Evolutionary conservation across 305 asterid genomes (phyloP), one percentile per base, ranked within the genome.

Genomic region (Lippia alba): DNA sequence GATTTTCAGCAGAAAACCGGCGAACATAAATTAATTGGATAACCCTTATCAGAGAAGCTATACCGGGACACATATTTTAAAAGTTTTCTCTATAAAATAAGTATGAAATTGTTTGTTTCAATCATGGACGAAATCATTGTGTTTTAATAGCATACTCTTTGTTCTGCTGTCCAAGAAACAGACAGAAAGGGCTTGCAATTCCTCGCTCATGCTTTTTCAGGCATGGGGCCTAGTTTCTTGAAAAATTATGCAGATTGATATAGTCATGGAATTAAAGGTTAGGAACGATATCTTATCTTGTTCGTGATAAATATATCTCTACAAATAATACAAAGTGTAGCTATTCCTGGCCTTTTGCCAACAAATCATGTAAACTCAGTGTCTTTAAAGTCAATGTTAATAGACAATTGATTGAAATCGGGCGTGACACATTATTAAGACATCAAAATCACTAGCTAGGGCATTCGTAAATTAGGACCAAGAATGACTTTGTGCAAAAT

Each of bases 141-240:
- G 74, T 56, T 67, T 76, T 65, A 64, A 72, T 69, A 72, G 45
- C 40, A 50, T 48, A 49, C 11, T 32, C 75, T 72, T 64, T 69
- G 79, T 72, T 80, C 53, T 76, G 79, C 79, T 80, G 84, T 66
- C 80, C 67, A 66, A 80, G 65, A 72, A 79, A 79, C 78, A 45
- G 84, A 79, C 84, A 72, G 56, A 76, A 76, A 75, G 71, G 34
- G 54, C 54, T 72, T 77, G 60, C 36, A 34, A 67, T 68, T 67
- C 1, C 32, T 34, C 12, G 32, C 1, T 30, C 55, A 9, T 33
- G 65, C 58, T 64, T 69, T 58, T 49, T 4, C 8, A 12, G 16
- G 46, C 15, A 69, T 72, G 76, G 78, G 81, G 15, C 76, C 81
- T 34, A 12, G 33, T 4, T n/a, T 41, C 30, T 70, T 64, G 51